phyloP scores from a whole-genome alignment of 305 asterid genomes.

The Nicotiana rustica region DNA sequence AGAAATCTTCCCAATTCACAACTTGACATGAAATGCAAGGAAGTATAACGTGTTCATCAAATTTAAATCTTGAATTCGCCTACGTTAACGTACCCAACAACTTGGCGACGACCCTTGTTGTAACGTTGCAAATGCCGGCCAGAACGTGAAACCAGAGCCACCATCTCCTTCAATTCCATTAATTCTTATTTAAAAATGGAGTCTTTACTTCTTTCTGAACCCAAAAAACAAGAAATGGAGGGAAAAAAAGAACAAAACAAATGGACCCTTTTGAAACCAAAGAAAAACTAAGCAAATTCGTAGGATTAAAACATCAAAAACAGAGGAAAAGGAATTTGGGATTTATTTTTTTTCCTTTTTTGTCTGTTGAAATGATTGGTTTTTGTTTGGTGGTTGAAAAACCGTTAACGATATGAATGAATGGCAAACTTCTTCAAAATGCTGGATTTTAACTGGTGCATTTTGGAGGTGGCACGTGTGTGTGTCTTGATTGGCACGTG shows the following conservation, averaged over 20 bases:
- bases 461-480: constrained; percentile 28
- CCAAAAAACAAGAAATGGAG: neutral
- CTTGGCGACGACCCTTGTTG: constrained; percentile 54
- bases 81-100: constrained; percentile 45
- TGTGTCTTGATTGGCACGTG: neutral
- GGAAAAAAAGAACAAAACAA: neutral
- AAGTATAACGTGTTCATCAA: neutral
- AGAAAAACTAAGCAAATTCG: neutral
- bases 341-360: neutral
- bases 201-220: neutral
- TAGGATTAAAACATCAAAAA: neutral
- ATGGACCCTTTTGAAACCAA: neutral
- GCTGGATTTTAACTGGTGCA: constrained; percentile 32
- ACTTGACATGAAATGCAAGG: neutral
- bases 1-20: no score
- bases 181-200: neutral
- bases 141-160: constrained; percentile 48
- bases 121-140: constrained; percentile 59
- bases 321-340: neutral
- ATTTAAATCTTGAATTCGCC: neutral
- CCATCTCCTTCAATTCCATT: constrained; percentile 53
- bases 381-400: constrained; percentile 3
- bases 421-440: constrained; percentile 8
- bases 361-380: constrained; percentile 30
- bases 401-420: constrained; percentile 22